Evolutionary conservation across 78 protist species (phyloP), one percentile per base, ranked within the genome.

Genomic region (Dictyostelium brefeldianum): DNA sequence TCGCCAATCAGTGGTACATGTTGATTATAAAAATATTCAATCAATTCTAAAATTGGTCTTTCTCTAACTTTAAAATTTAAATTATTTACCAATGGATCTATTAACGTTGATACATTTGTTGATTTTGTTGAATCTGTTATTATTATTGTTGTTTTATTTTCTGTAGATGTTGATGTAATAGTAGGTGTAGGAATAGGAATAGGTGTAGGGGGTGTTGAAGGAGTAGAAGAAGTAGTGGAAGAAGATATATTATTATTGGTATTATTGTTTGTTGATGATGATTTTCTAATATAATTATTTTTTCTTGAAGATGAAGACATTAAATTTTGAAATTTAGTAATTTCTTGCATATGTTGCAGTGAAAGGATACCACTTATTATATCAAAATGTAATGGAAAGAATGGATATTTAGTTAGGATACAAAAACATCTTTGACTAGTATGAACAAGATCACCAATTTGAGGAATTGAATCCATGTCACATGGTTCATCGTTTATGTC

Each of bases 311-410:
- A 73, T 43, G 22, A 4, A 20, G 57, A 46, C 17, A 83, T 46
- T 27, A 64, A 22, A 20, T 56, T 65, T 77, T 87, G 93, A 71
- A 87, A 87, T 50, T 27, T 36, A 5, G 74, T 62, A 6, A 87
- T 67, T 54, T 87, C 83, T 77, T 87, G 93, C 64, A 87, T 77
- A 50, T 87, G 93, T 50, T 65, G 83, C 20, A 77, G 67, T 51
- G 80, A 22, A 1, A 87, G 7, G 6, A 87, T 43, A 11, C 78
- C 70, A 43, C 69, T 77, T n/a, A 87, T 62, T n/a, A 87, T 77
- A 29, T 87, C 69, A 62, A 87, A 87, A 36, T 87, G 93, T 29
- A 87, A 8, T 17, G 83, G 78, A 65, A 87, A 87, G 84, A 87
- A 77, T 22, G 93, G 93, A 64, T 87, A 87, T 14, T 73, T 74